Evolutionary conservation across 1,139 yeast species (phyloP).

Genomic region (Saccharomyces hybrid): DNA sequence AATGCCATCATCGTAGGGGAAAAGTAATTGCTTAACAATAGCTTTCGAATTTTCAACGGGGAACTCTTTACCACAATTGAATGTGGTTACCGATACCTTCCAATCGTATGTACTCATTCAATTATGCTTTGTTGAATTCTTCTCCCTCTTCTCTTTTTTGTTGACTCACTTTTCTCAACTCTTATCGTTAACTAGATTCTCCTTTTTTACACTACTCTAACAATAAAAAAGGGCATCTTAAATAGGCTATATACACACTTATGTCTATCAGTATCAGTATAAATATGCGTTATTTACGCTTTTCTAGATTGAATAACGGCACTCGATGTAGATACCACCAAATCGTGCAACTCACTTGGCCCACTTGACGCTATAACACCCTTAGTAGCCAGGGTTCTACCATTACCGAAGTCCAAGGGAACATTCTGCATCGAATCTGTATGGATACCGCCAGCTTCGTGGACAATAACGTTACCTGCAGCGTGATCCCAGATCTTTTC

Average conservation of each 20-base stretch:
- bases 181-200: neutral
- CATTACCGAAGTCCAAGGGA: slow-evolving; percentile 76
- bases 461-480: slow-evolving; percentile 79
- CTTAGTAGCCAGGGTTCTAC: slow-evolving; percentile 70
- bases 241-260: neutral
- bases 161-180: neutral
- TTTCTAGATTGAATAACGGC: slow-evolving; percentile 22
- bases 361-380: slow-evolving; percentile 89
- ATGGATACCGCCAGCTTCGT: slow-evolving; percentile 88
- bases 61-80: slow-evolving; percentile 29
- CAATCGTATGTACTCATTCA: slow-evolving; percentile 1
- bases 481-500: slow-evolving; percentile 99
- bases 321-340: slow-evolving; percentile 56
- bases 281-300: neutral
- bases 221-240: neutral
- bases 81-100: slow-evolving; percentile 20
- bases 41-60: slow-evolving; percentile 15
- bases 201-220: neutral
- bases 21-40: slow-evolving; percentile 13
- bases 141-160: neutral
- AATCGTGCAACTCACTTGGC: slow-evolving; percentile 43
- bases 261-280: slow-evolving; percentile 1
- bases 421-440: slow-evolving; percentile 69
- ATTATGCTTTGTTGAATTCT: neutral
- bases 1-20: slow-evolving; percentile 11